Base-by-base conservation (phyloP, 2,329 filamentous ascomycete species). In the Sclerotinia subarctica region DNA sequence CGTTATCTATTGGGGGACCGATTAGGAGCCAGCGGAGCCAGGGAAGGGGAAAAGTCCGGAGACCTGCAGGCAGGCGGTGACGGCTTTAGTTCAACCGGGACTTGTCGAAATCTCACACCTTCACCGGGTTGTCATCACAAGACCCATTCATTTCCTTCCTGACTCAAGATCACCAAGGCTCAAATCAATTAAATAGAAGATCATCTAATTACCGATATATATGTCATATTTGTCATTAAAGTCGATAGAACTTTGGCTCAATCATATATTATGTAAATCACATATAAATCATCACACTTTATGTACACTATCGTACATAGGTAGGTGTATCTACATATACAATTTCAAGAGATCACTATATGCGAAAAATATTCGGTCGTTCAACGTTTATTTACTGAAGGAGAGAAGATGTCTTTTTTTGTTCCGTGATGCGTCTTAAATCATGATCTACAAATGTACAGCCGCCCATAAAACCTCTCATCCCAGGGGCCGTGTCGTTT, bases 381-480 rank as follows among this genome's bases (percentile, higher is more conserved):
- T 21, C 21, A 52, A 17, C 17, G 21, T 51, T 5, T 63, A 38
- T 63, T 51, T 26, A 38, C 21, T 38, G 47, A 38, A 19, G 46
- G 59, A 63, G 59, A 38, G 59, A 63, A 51, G 59, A 51, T 51
- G 32, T 63, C 29, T 51, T 63, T 63, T 62, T 52, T 63, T 63
- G 17, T 51, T 63, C 32, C 47, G 32, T 63, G 29, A 51, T 63
- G 59, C 59, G 29, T 51, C n/a, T 63, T 38, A 15, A 26, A 26
- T 63, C 59, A 63, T 51, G 15, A 52, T 63, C 32, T 49, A 42
- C 38, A 15, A 63, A 51, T 63, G 17, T 63, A 63, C n/a, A 63
- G 19, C 32, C 46, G 10, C 15, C 59, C 59, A 49, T 62, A 24
- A 19, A 21, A 29, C 44, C 59, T 21, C 26, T 51, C 47, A 38